These are phyloP conservation scores for Rhodofomes roseus DNA, from an alignment of 1,284 basidiomycete species.

Conservation along the genomic window DNA sequence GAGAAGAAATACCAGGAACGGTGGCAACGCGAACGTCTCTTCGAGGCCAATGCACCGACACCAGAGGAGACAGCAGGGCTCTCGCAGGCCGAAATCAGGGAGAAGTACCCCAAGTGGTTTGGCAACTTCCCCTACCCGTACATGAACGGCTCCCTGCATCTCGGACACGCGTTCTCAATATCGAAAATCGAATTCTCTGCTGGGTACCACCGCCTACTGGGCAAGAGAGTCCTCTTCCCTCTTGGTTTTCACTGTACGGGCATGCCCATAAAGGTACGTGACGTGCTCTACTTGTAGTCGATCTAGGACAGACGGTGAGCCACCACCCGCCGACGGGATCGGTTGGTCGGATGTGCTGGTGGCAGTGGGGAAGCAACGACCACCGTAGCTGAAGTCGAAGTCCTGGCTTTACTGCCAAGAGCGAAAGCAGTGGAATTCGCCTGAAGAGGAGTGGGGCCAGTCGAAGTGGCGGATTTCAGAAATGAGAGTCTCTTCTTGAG, in stretches of 20 bases:
- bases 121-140: conserved; percentile 96
- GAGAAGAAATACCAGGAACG: conserved; percentile 82
- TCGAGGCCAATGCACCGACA: conserved; percentile 83
- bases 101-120: conserved; percentile 94
- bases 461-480: no score
- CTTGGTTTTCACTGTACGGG: conserved; percentile 97
- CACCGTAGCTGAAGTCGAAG: no score
- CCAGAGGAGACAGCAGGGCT: conserved; percentile 61
- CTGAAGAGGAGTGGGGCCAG: no score
- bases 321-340: neutral
- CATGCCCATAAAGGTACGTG: conserved; percentile 94
- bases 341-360: no score
- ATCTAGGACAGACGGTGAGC: neutral
- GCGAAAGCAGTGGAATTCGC: no score
- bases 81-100: conserved; percentile 57
- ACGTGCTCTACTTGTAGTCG: neutral
- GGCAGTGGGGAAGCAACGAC: no score
- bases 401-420: no score
- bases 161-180: conserved; percentile 98
- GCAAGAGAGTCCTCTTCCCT: conserved; percentile 93
- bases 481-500: no score
- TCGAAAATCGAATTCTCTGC: conserved; percentile 98
- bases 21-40: conserved; percentile 74
- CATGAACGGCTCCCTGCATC: conserved; percentile 98
- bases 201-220: conserved; percentile 94